Evolutionary conservation across 1,139 yeast genomes (phyloP).

Genomic region (Zygosaccharomyces sapae): DNA sequence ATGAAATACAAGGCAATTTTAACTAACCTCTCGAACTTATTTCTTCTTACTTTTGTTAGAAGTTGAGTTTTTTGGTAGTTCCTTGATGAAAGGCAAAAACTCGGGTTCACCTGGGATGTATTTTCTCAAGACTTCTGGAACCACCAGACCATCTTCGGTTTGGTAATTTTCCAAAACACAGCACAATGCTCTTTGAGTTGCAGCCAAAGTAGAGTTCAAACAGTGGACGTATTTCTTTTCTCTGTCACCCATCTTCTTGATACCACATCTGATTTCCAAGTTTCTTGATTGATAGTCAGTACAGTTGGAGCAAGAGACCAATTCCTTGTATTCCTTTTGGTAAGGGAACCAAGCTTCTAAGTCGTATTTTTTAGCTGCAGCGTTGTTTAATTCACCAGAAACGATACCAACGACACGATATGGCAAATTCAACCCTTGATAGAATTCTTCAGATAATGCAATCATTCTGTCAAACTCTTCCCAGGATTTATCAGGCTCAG

Average conservation of each 20-base stretch:
- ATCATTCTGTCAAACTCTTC: constrained; percentile 95
- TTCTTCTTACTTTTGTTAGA: constrained; percentile 59
- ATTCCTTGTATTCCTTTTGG: constrained; percentile 97
- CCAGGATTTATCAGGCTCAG: constrained; percentile 99
- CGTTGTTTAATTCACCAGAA: constrained; percentile 96
- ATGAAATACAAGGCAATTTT: neutral
- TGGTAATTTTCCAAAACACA: constrained; percentile 97
- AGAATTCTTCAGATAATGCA: constrained; percentile 83
- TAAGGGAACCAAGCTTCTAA: constrained; percentile 99
- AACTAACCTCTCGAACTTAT: constrained; percentile 5
- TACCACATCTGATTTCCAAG: constrained; percentile 97
- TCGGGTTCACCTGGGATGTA: constrained; percentile 98
- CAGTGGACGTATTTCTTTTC: constrained; percentile 99
- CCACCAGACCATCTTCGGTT: constrained; percentile 87
- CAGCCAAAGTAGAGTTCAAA: constrained; percentile 93
- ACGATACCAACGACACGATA: constrained; percentile 98
- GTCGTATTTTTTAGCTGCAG: constrained; percentile 98
- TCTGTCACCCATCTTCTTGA: constrained; percentile 89
- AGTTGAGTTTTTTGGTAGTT: constrained; percentile 90
- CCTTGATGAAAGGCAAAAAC: constrained; percentile 84
- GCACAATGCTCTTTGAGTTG: constrained; percentile 97
- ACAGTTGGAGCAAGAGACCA: constrained; percentile 97
- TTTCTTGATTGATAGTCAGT: constrained; percentile 98
- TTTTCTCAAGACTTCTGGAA: constrained; percentile 92
- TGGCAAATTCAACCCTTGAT: constrained; percentile 86